Evolutionary conservation across 176 grass and related monocot species (phyloP), one percentile per base, ranked within the genome.

Genomic region (Areca catechu): DNA sequence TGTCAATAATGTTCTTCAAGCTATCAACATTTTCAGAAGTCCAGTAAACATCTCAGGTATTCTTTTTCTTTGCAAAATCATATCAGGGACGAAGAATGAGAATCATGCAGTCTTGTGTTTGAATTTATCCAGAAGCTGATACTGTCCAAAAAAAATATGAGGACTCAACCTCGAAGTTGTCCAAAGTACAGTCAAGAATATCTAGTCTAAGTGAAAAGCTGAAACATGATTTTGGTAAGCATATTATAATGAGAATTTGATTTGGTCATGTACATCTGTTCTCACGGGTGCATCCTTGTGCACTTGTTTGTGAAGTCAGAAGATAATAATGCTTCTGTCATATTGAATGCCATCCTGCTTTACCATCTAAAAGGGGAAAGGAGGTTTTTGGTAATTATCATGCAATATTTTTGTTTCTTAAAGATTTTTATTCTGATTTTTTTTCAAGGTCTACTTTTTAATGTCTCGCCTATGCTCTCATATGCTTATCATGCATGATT

Each of bases 121-220:
- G 77, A 3, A 69, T 60, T 51, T 79, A 71, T 73, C 59, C 71
- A 98, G 93, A 89, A 69, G 77, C 87, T 78, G 80, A 83, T 49
- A 72, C 43, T 71, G 79, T 98, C 60, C 79, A 71, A 57, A 92
- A 89, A 76, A 87, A 98, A 72, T 98, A 98, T 76, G 87, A 98
- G 61, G 78, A 98, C 80, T n/a, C n/a, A 19, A 88, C 62, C 71
- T 85, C 93, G 67, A 98, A 98, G 76, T 69, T 92, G 57, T 92
- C 84, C 57, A 98, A 92, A 71, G 78, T 98, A 67, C 93, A 85
- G n/a, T 98, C 93, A 49, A 89, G 68, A 75, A 78, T 98, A 70
- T 81, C 83, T 10, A 58, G 60, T 53, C 62, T 98, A 50, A 75
- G 73, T 0, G 87, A 92, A 63, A 92, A 92, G 80, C 77, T 89